Evolutionary conservation across 148 eudicot genomes (phyloP), one percentile per base, ranked within the genome.

Genomic region (Rhododendron vialii): DNA sequence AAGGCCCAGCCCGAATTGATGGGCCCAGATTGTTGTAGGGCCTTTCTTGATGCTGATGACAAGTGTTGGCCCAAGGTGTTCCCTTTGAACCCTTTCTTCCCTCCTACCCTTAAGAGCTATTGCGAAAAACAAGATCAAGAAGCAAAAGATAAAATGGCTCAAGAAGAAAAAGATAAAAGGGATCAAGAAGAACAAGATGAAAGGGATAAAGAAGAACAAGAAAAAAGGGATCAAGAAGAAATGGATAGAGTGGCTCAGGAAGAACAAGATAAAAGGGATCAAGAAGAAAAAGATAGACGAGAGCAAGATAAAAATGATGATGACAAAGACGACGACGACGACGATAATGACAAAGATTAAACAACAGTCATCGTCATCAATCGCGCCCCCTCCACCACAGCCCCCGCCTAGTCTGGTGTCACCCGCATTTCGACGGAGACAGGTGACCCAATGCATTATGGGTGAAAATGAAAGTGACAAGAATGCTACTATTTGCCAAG

Each of bases 51-150:
- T 22, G 5, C n/a, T n/a, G 61, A 57, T 57, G 51, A 48, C 20
- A 76, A 84, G 14, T 84, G 86, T 48, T 84, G 86, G 86, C 48
- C 86, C 33, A 75, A 51, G 82, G 3, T 84, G 38, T 84, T 84
- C 50, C 86, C 86, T 53, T 50, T 55, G 28, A 76, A 75, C 38
- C 82, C 86, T 22, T 84, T 75, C 33, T 33, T 76, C 30, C 81
- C 81, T 28, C 80, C 57, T 4, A 13, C 15, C 2, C 18, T 79
- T 13, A 79, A 79, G 82, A 26, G 36, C 3, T 26, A 48, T 80
- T 80, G 82, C 15, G 38, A 71, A 30, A 71, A 71, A 30, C 76
- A 30, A 13, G 76, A 13, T 71, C 12, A 26, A 65, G 73, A 65
- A 26, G 73, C 11, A n/a, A 65, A 26, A n/a, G 73, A 26, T 2